These are phyloP conservation scores for Citrus medica DNA, from an alignment of 345 rosid species.

Conservation along the genomic window DNA sequence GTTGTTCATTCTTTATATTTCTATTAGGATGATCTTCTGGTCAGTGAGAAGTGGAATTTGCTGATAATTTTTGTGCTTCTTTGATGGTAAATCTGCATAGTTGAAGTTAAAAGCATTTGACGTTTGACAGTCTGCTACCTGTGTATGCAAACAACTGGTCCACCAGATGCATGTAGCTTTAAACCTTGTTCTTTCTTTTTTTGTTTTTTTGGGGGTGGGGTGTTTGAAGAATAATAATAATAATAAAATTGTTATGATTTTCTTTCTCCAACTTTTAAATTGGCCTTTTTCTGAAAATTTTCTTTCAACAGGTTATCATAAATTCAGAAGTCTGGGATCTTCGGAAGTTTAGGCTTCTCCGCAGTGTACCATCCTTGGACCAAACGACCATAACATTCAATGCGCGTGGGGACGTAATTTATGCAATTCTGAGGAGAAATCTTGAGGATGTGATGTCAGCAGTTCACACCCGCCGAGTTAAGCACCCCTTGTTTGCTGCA, in stretches of 20 bases:
- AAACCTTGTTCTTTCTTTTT: not conserved
- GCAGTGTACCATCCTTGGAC: slow-evolving; percentile 91
- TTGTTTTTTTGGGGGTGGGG: too few relatives aligned
- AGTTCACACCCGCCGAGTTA: slow-evolving; percentile 77
- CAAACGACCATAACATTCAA: slow-evolving; percentile 89
- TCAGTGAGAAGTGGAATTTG: not conserved
- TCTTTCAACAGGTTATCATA: slow-evolving; percentile 63
- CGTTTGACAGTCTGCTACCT: not conserved
- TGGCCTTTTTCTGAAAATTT: not conserved
- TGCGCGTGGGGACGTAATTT: slow-evolving; percentile 87
- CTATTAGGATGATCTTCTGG: not conserved
- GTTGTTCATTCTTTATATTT: not conserved
- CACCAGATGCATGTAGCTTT: not conserved
- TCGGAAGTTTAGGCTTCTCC: slow-evolving; percentile 71
- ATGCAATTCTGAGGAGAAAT: slow-evolving; percentile 94
- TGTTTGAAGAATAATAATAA: too few relatives aligned
- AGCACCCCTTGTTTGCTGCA: slow-evolving; percentile 79
- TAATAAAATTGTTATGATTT: not conserved
- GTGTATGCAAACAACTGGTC: not conserved
- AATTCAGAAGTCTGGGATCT: slow-evolving; percentile 99
- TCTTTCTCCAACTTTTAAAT: not conserved
- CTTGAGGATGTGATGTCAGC: slow-evolving; percentile 93
- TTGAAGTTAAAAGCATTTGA: not conserved
- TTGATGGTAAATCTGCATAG: not conserved
- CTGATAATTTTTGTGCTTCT: not conserved